Percentiles rank a stretch among this genome's conserved stretches.
These are phyloP conservation scores for Moesziomyces antarcticus DNA, from an alignment of 1,284 basidiomycete species.

Conservation along the genomic window DNA sequence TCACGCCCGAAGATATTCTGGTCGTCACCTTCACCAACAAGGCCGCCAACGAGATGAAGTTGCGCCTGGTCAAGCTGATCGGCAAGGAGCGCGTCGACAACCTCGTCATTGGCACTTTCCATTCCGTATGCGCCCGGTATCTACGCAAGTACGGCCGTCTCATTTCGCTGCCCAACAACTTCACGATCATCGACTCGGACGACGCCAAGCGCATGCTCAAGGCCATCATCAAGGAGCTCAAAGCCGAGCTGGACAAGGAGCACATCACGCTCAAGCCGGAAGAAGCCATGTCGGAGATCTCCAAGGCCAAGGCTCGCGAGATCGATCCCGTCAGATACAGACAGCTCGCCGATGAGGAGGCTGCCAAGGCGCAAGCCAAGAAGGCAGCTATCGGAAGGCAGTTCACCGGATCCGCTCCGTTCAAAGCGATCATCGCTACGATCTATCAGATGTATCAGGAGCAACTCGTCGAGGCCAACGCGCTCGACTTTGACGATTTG, in stretches of 20 bases:
- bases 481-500: conserved; percentile 90
- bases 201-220: conserved; percentile 80
- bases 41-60: conserved; percentile 87
- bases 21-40: conserved; percentile 75
- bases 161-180: conserved; percentile 78
- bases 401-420: conserved; percentile 12
- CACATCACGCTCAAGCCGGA: conserved; percentile 75
- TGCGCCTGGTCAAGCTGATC: conserved; percentile 78
- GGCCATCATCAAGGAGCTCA: conserved; percentile 74
- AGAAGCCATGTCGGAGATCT: conserved; percentile 76
- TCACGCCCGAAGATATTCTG: conserved; percentile 58
- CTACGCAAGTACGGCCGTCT: conserved; percentile 76
- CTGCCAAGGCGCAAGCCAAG: conserved; percentile 21
- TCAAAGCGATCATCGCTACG: conserved; percentile 56
- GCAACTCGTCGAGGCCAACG: conserved; percentile 75
- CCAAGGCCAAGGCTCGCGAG: conserved; percentile 82
- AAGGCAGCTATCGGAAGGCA: conserved; percentile 17
- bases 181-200: conserved; percentile 83
- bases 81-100: conserved; percentile 75
- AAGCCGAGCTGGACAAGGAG: conserved; percentile 69
- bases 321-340: conserved; percentile 34
- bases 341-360: conserved; percentile 23
- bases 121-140: conserved; percentile 79
- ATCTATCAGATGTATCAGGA: conserved; percentile 80
- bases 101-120: conserved; percentile 81